Evolutionary conservation across 805 yeast genomes (phyloP).

Genomic region (Maudiozyma turicensis): DNA sequence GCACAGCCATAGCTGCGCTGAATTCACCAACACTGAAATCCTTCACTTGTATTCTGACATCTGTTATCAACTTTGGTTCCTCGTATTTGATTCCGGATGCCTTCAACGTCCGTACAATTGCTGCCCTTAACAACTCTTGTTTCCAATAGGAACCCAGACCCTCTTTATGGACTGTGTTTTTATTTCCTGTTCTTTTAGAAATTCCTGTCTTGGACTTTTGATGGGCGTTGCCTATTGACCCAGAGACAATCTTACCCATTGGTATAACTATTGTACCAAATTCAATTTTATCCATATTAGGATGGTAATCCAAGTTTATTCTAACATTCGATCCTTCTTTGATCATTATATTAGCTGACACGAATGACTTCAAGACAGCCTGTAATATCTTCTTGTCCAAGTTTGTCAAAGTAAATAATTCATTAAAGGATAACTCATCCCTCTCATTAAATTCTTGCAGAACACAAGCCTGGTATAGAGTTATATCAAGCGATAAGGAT

Average conservation of each 20-base stretch:
- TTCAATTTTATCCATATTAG: slow-evolving; percentile 15
- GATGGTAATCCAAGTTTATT: slow-evolving; percentile 16
- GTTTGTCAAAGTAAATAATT: slow-evolving; percentile 5
- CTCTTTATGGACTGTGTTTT: slow-evolving; percentile 9
- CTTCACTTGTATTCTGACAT: slow-evolving; percentile 9
- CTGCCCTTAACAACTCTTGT: slow-evolving; percentile 20
- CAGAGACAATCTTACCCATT: background rate
- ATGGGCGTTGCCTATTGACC: too few species aligned
- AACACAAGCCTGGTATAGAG: slow-evolving; percentile 21
- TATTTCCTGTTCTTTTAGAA: background rate
- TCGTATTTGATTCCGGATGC: slow-evolving; percentile 6
- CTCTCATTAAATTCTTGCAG: slow-evolving; percentile 17
- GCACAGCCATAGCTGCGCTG: slow-evolving; percentile 19
- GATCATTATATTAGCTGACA: slow-evolving; percentile 8
- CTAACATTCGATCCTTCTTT: slow-evolving; percentile 3
- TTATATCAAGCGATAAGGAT: slow-evolving; percentile 15
- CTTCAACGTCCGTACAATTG: slow-evolving; percentile 21
- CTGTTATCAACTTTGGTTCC: slow-evolving; percentile 7
- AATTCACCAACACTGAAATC: slow-evolving; percentile 28
- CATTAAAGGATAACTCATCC: slow-evolving; percentile 6
- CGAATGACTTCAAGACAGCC: slow-evolving; percentile 16
- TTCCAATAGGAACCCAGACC: slow-evolving; percentile 23
- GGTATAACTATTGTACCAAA: slow-evolving; percentile 11
- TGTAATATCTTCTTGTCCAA: slow-evolving; percentile 5
- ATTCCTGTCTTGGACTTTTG: background rate